Percentiles rank a stretch among this genome's conserved stretches.
phyloP scores from a whole-genome alignment of 2,329 filamentous ascomycete genomes.

The Cytospora mali region DNA sequence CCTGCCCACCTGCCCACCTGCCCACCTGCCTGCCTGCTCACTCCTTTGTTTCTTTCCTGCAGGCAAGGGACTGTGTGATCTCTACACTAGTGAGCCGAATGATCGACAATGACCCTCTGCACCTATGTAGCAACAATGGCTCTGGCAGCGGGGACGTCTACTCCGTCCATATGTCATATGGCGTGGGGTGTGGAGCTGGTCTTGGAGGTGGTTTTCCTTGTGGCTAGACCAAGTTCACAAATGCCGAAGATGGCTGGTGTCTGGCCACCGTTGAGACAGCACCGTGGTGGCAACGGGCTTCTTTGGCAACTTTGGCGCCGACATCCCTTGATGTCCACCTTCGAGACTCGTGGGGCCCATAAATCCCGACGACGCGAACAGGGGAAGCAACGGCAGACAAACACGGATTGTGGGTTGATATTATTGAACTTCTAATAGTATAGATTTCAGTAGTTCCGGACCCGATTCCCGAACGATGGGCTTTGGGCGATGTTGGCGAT shows the following conservation, averaged over 20 bases:
- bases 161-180: neutral
- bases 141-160: neutral
- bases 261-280: neutral
- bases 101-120: neutral
- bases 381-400: neutral
- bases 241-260: neutral
- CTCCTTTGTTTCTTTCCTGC: neutral
- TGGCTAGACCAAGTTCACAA: neutral
- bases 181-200: neutral
- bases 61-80: neutral
- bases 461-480: neutral
- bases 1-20: too few relatives aligned
- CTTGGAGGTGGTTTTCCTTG: neutral
- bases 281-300: neutral
- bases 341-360: neutral
- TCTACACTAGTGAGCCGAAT: neutral
- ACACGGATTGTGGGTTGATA: neutral
- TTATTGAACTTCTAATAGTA: too few relatives aligned
- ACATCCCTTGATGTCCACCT: neutral
- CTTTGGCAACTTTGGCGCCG: neutral
- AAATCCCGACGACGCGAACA: neutral
- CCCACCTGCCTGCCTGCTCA: too few relatives aligned
- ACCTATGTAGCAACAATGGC: neutral
- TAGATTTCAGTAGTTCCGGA: neutral
- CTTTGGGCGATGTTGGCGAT: neutral